Evolutionary conservation across 192 early-diverging fungal species (phyloP).

Genomic region (Coemansia pectinata): DNA sequence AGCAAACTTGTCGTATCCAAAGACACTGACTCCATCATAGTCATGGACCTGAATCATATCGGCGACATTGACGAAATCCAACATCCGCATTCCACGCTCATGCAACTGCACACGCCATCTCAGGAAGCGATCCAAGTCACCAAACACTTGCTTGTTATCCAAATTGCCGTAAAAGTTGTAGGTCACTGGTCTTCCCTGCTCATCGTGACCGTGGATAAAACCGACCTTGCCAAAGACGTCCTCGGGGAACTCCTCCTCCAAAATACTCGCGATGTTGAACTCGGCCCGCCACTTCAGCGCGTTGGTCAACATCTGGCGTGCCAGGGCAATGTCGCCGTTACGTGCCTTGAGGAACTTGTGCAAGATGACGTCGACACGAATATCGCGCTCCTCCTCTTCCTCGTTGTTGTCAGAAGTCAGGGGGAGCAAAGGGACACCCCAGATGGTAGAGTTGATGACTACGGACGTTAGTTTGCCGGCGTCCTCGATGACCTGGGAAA

Average conservation of each 20-base stretch:
- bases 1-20: slow-evolving; percentile 54
- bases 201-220: slow-evolving; percentile 56
- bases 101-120: slow-evolving; percentile 66
- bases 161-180: slow-evolving; percentile 62
- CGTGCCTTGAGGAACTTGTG: slow-evolving; percentile 62
- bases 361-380: slow-evolving; percentile 59
- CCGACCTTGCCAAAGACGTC: slow-evolving; percentile 54
- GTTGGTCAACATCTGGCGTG: slow-evolving; percentile 56
- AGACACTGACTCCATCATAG: slow-evolving; percentile 57
- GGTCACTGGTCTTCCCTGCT: slow-evolving; percentile 58
- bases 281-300: slow-evolving; percentile 60
- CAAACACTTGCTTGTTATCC: slow-evolving; percentile 60
- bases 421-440: slow-evolving; percentile 55
- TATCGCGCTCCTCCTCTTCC: slow-evolving; percentile 28
- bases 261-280: slow-evolving; percentile 48
- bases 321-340: slow-evolving; percentile 39
- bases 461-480: slow-evolving; percentile 15
- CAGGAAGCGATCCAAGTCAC: slow-evolving; percentile 58
- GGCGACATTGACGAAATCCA: slow-evolving; percentile 62
- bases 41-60: slow-evolving; percentile 66
- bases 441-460: slow-evolving; percentile 37
- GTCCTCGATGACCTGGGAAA: slow-evolving; percentile 54
- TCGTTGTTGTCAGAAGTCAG: background rate
- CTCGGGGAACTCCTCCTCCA: slow-evolving; percentile 56
- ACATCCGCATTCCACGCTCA: slow-evolving; percentile 56